Base-by-base conservation (phyloP, 2,329 filamentous ascomycete genomes). In the Ophiostoma australiae region DNA sequence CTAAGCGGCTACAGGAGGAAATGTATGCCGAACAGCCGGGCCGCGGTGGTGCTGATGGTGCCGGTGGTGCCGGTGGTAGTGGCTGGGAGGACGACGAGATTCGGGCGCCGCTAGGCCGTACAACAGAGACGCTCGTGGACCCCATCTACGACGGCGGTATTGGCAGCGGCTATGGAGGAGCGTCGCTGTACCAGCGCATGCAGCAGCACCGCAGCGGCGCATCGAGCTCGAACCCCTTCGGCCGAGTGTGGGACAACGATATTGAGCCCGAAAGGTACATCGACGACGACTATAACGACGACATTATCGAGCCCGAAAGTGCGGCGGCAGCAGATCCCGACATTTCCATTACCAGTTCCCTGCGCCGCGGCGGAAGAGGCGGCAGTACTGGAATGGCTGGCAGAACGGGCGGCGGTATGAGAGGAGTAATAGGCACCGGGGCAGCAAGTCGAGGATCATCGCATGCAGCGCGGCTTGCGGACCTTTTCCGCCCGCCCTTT, bases 401-500 rank as follows among this genome's bases (percentile, higher is more conserved):
- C 27, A 33, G 58, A 31, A 27, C 27, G 1, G 11, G 58, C 23
- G 27, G 52, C 13, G 27, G 52, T 8, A 33, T 48, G 27, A 31
- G 58, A 63, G 58, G 58, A 17, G 58, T 10, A 33, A 17, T 17
- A 17, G 58, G n/a, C 6, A 17, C 58, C 10, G 27, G n/a, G 13
- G 11, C 58, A 33, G 5, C 58, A 33, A 63, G 27, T 33, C 11
- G 58, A 63, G 23, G 58, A 4, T 39, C 63, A 20, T 41, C 63
- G 63, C 63, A 35, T 23, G 33, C 35, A 2, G 72, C 74, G 78
- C 89, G 92, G 76, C 88, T 99, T 4, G 93, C 94, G 52, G 92
- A 98, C 78, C 87, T 99, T 73, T 99, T 96, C 80, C 87, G 94
- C 55, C 95, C 95, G 2, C 95, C 95, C 0, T 95, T 94, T 79